Evolutionary conservation across 1,139 yeast genomes (phyloP).

Genomic region (Magnusiomyces magnusii): DNA sequence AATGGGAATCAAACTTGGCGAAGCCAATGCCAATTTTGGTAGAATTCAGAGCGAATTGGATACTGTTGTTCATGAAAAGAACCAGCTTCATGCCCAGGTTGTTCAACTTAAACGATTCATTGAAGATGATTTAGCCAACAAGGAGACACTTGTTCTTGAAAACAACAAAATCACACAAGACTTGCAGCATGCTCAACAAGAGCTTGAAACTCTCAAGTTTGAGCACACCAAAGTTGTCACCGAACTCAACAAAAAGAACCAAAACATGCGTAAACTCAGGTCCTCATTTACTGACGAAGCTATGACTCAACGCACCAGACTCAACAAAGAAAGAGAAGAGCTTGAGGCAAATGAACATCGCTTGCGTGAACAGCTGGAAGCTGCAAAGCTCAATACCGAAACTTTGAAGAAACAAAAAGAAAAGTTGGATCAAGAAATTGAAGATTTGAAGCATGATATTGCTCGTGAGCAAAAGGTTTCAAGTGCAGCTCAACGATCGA

Average conservation of each 20-base stretch:
- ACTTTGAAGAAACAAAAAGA: constrained; percentile 37
- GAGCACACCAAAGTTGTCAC: constrained; percentile 26
- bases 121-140: constrained; percentile 20
- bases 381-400: constrained; percentile 20
- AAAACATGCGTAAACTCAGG: constrained; percentile 35
- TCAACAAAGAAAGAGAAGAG: constrained; percentile 28
- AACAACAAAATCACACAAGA: constrained; percentile 27
- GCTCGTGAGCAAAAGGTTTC: constrained; percentile 27
- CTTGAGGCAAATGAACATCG: constrained; percentile 38
- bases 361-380: constrained; percentile 28
- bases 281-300: constrained; percentile 36
- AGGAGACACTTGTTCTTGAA: constrained; percentile 21
- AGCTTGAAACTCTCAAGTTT: constrained; percentile 20
- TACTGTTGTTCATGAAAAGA: constrained; percentile 9
- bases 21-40: constrained; percentile 14
- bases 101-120: constrained; percentile 21
- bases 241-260: constrained; percentile 23
- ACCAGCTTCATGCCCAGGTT: constrained; percentile 17
- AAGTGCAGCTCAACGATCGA: constrained; percentile 23
- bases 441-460: constrained; percentile 42
- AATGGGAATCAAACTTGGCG: constrained; percentile 13
- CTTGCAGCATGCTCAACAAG: constrained; percentile 20
- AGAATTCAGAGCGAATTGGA: constrained; percentile 14
- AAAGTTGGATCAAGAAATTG: constrained; percentile 73
- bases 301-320: constrained; percentile 38